These are phyloP conservation scores for Themeda triandra DNA, from an alignment of 176 grass and related monocot species.

Conservation along the genomic window DNA sequence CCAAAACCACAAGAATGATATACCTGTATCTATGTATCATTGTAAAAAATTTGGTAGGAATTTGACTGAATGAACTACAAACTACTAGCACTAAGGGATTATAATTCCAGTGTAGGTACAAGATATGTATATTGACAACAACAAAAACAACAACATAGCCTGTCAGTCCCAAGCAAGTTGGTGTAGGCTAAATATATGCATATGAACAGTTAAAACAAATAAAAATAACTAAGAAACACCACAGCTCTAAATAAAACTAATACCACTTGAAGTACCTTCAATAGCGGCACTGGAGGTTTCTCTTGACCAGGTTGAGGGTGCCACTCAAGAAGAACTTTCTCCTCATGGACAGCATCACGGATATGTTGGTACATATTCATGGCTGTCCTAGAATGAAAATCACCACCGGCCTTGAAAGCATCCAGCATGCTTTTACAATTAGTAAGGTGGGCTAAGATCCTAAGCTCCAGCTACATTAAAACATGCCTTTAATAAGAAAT, in stretches of 20 bases:
- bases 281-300: conserved; percentile 71
- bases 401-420: conserved; percentile 90
- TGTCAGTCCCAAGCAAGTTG: too few species aligned
- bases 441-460: conserved; percentile 93
- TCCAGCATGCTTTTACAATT: conserved; percentile 86
- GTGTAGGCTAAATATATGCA: neutral
- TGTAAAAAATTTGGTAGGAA: neutral
- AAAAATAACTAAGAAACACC: neutral
- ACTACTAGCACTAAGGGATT: neutral
- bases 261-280: conserved; percentile 61
- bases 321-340: conserved; percentile 93
- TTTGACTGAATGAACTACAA: conserved; percentile 2
- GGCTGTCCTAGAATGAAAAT: conserved; percentile 97
- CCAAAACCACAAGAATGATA: neutral
- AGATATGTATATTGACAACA: too few species aligned
- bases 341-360: conserved; percentile 68
- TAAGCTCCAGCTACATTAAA: conserved; percentile 78
- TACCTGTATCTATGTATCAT: neutral
- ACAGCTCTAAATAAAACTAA: neutral
- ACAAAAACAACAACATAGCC: too few species aligned
- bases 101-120: neutral
- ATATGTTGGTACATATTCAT: conserved; percentile 96
- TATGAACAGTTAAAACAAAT: neutral
- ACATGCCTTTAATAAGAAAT: neutral
- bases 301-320: conserved; percentile 85